Percentiles rank a stretch among this genome's conserved stretches.
phyloP scores from a whole-genome alignment of 2,329 filamentous ascomycete genomes.

The Arthrobotrys sphaeroides region DNA sequence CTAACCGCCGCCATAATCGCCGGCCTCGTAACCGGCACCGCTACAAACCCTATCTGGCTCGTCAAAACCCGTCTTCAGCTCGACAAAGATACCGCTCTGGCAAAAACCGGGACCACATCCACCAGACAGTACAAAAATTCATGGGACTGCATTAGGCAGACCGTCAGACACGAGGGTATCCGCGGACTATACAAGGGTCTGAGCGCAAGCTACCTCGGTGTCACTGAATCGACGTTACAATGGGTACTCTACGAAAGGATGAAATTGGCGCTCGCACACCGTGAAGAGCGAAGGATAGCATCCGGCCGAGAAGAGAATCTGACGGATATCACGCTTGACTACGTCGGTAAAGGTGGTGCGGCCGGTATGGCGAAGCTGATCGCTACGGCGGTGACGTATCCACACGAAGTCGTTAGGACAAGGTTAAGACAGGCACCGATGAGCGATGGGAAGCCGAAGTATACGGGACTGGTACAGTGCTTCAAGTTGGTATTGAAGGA shows the following conservation, averaged over 20 bases:
- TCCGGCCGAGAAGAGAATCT: conserved; percentile 72
- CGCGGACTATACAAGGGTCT: conserved; percentile 87
- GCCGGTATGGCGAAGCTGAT: conserved; percentile 87
- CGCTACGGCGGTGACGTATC: conserved; percentile 85
- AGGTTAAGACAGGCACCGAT: conserved; percentile 84
- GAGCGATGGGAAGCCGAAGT: conserved; percentile 77
- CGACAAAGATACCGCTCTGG: conserved; percentile 79
- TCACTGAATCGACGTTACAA: conserved; percentile 88
- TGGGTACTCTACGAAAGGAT: conserved; percentile 95
- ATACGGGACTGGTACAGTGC: conserved; percentile 87
- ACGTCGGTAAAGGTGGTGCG: conserved; percentile 79
- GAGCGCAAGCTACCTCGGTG: conserved; percentile 89
- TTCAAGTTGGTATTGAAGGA: conserved; percentile 88
- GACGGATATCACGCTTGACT: conserved; percentile 80
- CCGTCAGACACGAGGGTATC: conserved; percentile 80
- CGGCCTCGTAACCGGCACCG: conserved; percentile 85
- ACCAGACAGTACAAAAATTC: conserved; percentile 84
- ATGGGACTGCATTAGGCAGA: conserved; percentile 84
- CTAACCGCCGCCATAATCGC: conserved; percentile 78
- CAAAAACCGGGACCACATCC: conserved; percentile 65
- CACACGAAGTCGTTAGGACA: conserved; percentile 84
- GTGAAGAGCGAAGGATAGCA: conserved; percentile 69
- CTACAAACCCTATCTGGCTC: conserved; percentile 95
- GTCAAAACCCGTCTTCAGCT: conserved; percentile 93
- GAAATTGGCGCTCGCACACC: conserved; percentile 75